phyloP scores from a whole-genome alignment of 352 stramenopile genomes.

The Globisporangium sylvaticum region DNA sequence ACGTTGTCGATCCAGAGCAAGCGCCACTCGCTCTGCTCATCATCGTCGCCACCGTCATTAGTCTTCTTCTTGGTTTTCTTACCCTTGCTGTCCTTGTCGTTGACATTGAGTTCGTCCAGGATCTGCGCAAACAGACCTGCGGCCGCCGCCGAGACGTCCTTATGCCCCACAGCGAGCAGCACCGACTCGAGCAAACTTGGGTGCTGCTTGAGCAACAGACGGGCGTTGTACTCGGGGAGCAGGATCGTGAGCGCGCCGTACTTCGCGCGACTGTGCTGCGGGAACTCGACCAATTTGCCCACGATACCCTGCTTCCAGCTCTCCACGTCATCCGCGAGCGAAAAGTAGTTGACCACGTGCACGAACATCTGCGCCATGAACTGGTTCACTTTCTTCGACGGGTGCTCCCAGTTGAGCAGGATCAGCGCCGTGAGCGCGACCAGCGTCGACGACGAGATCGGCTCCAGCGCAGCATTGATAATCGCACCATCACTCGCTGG shows the following conservation, averaged over 20 bases:
- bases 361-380: constrained; percentile 82
- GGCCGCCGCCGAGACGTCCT: constrained; percentile 66
- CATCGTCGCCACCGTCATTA: neutral
- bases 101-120: constrained; percentile 34
- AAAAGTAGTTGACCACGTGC: constrained; percentile 64
- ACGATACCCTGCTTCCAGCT: constrained; percentile 49
- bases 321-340: constrained; percentile 33
- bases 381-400: constrained; percentile 83
- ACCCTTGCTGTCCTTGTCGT: constrained; percentile 20
- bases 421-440: constrained; percentile 48
- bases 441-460: constrained; percentile 34
- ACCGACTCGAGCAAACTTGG: constrained; percentile 52
- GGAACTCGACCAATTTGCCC: constrained; percentile 47
- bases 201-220: constrained; percentile 39
- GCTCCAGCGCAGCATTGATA: too few relatives aligned
- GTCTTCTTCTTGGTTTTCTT: constrained; percentile 20
- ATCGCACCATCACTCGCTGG: neutral
- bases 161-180: constrained; percentile 58
- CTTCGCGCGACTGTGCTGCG: constrained; percentile 57
- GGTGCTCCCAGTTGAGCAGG: constrained; percentile 82
- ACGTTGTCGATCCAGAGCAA: constrained; percentile 57
- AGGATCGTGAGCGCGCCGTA: constrained; percentile 65
- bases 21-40: constrained; percentile 35
- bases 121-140: constrained; percentile 71
- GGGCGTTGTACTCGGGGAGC: constrained; percentile 38